Percentiles rank a stretch among this genome's conserved stretches.
phyloP scores from a whole-genome alignment of 345 rosid species.

The Erysimum cheiranthoides region DNA sequence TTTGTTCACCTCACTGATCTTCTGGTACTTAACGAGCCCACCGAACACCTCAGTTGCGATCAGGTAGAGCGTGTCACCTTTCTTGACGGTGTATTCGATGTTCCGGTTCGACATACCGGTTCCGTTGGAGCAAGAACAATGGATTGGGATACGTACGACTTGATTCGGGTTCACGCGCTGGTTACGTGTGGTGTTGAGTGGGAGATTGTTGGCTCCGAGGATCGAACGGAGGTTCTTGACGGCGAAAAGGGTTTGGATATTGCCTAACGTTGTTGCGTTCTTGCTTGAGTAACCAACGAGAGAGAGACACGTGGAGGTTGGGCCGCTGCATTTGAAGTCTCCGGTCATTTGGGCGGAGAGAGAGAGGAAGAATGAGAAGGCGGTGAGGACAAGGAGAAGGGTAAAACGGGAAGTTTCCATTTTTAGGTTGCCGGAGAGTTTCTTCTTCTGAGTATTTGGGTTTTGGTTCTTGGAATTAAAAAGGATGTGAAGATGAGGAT shows the following conservation, averaged over 20 bases:
- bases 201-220: slow-evolving; percentile 64
- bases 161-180: slow-evolving; percentile 25
- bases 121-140: slow-evolving; percentile 64
- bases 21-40: slow-evolving; percentile 35
- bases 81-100: slow-evolving; percentile 56
- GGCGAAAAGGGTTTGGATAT: slow-evolving; percentile 58
- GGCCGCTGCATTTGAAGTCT: slow-evolving; percentile 58
- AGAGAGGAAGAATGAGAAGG: slow-evolving; percentile 37
- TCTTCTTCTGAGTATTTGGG: not conserved
- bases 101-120: slow-evolving; percentile 54
- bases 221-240: slow-evolving; percentile 51
- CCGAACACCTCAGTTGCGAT: slow-evolving; percentile 52
- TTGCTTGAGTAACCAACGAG: slow-evolving; percentile 61
- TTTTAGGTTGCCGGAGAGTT: slow-evolving; percentile 15
- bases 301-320: slow-evolving; percentile 45
- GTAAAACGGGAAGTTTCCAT: slow-evolving; percentile 35
- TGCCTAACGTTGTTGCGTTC: slow-evolving; percentile 55
- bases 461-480: slow-evolving; percentile 1
- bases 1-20: slow-evolving; percentile 49
- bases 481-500: not conserved
- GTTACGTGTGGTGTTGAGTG: slow-evolving; percentile 46
- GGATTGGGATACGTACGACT: slow-evolving; percentile 58
- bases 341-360: slow-evolving; percentile 46
- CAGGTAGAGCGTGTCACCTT: slow-evolving; percentile 47
- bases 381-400: not conserved